Conservation (phyloP, 176 grass and related monocot genomes). For the Ananas comosus region DNA sequence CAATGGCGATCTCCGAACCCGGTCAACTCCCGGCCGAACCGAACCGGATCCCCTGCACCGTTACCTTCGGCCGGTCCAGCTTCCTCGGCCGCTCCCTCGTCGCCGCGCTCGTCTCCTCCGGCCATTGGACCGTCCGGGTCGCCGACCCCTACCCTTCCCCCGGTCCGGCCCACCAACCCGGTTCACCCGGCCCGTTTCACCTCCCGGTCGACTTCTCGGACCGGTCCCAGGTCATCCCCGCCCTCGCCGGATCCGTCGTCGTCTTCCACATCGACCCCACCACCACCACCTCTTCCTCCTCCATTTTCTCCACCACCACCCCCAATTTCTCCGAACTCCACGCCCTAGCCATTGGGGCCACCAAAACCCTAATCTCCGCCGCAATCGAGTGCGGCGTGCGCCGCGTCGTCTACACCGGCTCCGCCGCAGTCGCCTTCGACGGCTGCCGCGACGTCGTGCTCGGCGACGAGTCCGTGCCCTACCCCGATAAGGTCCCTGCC, state of each 20-base stretch:
- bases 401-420: constrained; percentile 65
- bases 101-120: constrained; percentile 44
- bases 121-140: constrained; percentile 42
- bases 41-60: constrained; percentile 28
- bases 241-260: constrained; percentile 31
- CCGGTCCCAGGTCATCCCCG: constrained; percentile 10
- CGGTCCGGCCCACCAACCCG: background rate
- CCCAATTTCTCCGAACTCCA: constrained; percentile 45
- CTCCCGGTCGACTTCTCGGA: constrained; percentile 33
- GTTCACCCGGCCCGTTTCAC: constrained; percentile 14
- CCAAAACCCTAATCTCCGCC: constrained; percentile 45
- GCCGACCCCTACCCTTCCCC: constrained; percentile 37
- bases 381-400: constrained; percentile 37
- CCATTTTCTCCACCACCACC: background rate
- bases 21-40: background rate
- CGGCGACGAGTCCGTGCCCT: constrained; percentile 47
- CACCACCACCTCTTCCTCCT: background rate
- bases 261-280: constrained; percentile 83
- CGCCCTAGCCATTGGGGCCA: constrained; percentile 35
- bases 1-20: constrained; percentile 57
- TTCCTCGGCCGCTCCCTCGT: constrained; percentile 57
- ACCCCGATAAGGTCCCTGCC: constrained; percentile 55
- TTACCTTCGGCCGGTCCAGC: constrained; percentile 58
- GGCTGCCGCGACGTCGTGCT: constrained; percentile 29
- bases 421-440: constrained; percentile 45